Percentiles rank a stretch among this genome's conserved stretches.
These are phyloP conservation scores for Pythium apleroticum DNA, from an alignment of 352 stramenopile species.

Conservation along the genomic window DNA sequence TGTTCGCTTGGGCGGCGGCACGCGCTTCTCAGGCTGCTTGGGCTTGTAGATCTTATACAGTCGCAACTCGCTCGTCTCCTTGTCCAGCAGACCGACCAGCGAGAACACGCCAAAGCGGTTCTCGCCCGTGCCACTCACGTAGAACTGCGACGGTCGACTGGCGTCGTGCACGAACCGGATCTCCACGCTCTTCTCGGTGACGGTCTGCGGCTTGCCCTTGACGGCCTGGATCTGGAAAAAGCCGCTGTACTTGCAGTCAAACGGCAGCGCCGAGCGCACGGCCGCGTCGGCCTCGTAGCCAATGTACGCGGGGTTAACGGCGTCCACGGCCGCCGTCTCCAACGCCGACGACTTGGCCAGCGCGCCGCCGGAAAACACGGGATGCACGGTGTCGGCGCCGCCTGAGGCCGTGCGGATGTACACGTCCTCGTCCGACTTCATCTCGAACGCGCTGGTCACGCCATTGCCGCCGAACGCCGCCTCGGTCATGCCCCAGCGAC, in stretches of 20 bases:
- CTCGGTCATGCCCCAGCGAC: conserved; percentile 84
- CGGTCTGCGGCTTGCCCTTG: conserved; percentile 82
- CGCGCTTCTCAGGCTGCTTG: conserved; percentile 77
- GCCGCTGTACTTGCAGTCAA: conserved; percentile 78
- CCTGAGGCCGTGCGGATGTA: conserved; percentile 47
- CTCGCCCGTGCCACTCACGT: conserved; percentile 67
- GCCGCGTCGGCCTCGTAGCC: conserved; percentile 62
- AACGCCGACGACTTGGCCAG: conserved; percentile 54
- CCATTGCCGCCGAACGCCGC: conserved; percentile 72
- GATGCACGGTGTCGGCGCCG: conserved; percentile 41
- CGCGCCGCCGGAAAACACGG: conserved; percentile 41
- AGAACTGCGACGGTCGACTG: conserved; percentile 59
- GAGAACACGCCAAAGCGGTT: conserved; percentile 81
- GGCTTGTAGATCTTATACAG: conserved; percentile 89
- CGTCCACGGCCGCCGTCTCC: conserved; percentile 36
- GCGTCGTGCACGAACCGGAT: conserved; percentile 83
- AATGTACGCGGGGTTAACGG: conserved; percentile 61
- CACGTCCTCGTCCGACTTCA: conserved; percentile 86
- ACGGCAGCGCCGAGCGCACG: conserved; percentile 71
- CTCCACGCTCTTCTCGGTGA: conserved; percentile 75
- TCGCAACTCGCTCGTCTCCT: conserved; percentile 72
- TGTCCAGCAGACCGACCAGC: conserved; percentile 72
- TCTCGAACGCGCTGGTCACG: conserved; percentile 82
- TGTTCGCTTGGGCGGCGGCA: conserved; percentile 47
- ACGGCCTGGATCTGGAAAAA: conserved; percentile 87